phyloP scores from a whole-genome alignment of 2,329 filamentous ascomycete species.

The Ramularia endophylla region DNA sequence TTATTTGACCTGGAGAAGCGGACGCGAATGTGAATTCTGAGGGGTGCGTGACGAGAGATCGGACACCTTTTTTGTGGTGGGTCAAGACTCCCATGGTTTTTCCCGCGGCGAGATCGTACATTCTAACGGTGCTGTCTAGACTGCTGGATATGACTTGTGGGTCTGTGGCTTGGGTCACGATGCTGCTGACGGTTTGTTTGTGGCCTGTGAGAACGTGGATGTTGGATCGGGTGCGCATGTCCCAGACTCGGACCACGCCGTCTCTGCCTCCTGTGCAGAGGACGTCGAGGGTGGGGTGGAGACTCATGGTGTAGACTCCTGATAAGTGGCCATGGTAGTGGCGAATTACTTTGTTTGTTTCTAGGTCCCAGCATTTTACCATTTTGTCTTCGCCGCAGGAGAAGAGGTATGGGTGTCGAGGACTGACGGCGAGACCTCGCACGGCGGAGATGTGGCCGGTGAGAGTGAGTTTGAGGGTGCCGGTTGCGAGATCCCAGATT shows the following conservation, averaged over 20 bases:
- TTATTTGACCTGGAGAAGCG: slow-evolving; percentile 87
- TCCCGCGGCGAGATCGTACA: slow-evolving; percentile 94
- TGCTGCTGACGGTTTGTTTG: slow-evolving; percentile 79
- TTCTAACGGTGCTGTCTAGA: slow-evolving; percentile 79
- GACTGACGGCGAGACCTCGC: slow-evolving; percentile 83
- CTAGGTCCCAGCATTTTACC: slow-evolving; percentile 99
- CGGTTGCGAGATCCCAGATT: slow-evolving; percentile 93
- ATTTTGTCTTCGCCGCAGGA: slow-evolving; percentile 99
- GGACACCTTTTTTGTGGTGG: slow-evolving; percentile 97
- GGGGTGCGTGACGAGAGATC: slow-evolving; percentile 77
- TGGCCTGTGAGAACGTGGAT: slow-evolving; percentile 90
- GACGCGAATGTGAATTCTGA: slow-evolving; percentile 94
- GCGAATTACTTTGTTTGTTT: slow-evolving; percentile 98
- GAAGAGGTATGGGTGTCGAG: slow-evolving; percentile 92
- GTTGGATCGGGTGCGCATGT: slow-evolving; percentile 95
- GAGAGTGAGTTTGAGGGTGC: slow-evolving; percentile 74
- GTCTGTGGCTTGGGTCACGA: slow-evolving; percentile 92
- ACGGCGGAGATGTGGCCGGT: slow-evolving; percentile 95
- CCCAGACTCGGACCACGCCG: slow-evolving; percentile 93
- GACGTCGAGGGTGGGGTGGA: slow-evolving; percentile 94
- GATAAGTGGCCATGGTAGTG: slow-evolving; percentile 97
- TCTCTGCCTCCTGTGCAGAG: slow-evolving; percentile 92
- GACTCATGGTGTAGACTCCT: slow-evolving; percentile 84
- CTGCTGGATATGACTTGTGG: slow-evolving; percentile 94
- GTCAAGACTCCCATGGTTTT: slow-evolving; percentile 96